Conservation (phyloP, 768 basidiomycete genomes). For the Boletus subcaerulescens region DNA sequence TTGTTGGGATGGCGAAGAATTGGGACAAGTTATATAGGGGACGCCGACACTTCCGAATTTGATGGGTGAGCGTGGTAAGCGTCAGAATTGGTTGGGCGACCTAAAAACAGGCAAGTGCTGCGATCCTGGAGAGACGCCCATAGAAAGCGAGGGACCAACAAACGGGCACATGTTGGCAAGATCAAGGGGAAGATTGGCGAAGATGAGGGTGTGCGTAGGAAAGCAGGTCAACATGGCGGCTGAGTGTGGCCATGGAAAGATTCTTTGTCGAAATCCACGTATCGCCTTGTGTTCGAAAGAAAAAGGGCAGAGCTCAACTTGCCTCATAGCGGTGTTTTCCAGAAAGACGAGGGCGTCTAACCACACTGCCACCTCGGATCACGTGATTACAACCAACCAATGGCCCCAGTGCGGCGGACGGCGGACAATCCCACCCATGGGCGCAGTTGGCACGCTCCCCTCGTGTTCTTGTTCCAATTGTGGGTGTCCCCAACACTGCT, state of each 20-base stretch:
- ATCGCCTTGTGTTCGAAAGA: slow-evolving; percentile 8
- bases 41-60: slow-evolving; percentile 6
- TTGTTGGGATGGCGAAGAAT: not conserved
- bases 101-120: not conserved
- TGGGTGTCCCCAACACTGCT: slow-evolving; percentile 2
- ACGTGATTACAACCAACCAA: slow-evolving; percentile 9
- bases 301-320: not conserved
- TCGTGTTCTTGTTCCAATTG: not conserved
- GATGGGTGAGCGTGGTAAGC: slow-evolving; percentile 7
- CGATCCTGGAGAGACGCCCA: slow-evolving; percentile 10
- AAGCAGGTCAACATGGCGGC: not conserved
- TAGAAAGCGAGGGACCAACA: not conserved
- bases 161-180: no score
- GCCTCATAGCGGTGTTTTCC: slow-evolving; percentile 19
- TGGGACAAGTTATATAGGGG: slow-evolving; percentile 19
- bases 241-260: not conserved
- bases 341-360: slow-evolving; percentile 1
- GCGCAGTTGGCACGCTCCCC: no score
- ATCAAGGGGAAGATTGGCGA: no score
- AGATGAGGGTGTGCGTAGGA: no score
- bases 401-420: no score
- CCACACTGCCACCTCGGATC: slow-evolving; percentile 10
- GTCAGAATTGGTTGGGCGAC: slow-evolving; percentile 2
- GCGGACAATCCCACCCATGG: no score
- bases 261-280: slow-evolving; percentile 13